Evolutionary conservation across 768 basidiomycete genomes (phyloP).

Genomic region (Lentinula detonsa): DNA sequence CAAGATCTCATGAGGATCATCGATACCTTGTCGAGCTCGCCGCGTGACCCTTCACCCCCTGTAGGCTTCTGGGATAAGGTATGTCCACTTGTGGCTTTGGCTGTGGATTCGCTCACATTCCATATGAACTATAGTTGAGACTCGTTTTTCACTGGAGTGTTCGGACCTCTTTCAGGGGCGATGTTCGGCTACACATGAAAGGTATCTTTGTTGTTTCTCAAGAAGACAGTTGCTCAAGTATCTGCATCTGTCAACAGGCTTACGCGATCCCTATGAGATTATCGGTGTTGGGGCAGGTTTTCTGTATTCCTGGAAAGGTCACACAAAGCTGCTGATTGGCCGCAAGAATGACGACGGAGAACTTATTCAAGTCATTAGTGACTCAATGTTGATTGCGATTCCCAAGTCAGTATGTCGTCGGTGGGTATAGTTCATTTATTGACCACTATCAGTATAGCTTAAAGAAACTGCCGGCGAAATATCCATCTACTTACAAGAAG

Average conservation of each 20-base stretch:
- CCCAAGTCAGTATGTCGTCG: constrained; percentile 60
- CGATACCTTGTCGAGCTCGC: constrained; percentile 72
- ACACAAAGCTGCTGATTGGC: constrained; percentile 64
- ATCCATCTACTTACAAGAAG: constrained; percentile 43
- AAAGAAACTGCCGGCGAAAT: constrained; percentile 11
- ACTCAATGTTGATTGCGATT: constrained; percentile 76
- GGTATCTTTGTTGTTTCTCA: constrained; percentile 33
- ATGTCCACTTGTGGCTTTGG: constrained; percentile 11
- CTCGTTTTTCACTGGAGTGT: constrained; percentile 82
- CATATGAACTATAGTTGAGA: constrained; percentile 42
- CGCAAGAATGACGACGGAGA: constrained; percentile 68
- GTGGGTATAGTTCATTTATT: constrained; percentile 5
- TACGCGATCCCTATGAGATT: constrained; percentile 73
- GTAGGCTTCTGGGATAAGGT: constrained; percentile 97
- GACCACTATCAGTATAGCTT: constrained; percentile 12
- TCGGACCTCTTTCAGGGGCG: constrained; percentile 57
- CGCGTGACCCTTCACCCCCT: constrained; percentile 75
- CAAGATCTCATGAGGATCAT: constrained; percentile 83
- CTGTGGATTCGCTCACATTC: neutral
- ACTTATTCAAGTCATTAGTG: constrained; percentile 75
- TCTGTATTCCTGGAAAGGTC: constrained; percentile 77
- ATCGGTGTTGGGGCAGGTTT: constrained; percentile 78
- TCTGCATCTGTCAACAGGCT: constrained; percentile 40
- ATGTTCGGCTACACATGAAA: constrained; percentile 82
- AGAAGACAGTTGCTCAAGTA: neutral